Conservation (phyloP, 176 grass and related monocot genomes). For the Rhynchospora pubera region DNA sequence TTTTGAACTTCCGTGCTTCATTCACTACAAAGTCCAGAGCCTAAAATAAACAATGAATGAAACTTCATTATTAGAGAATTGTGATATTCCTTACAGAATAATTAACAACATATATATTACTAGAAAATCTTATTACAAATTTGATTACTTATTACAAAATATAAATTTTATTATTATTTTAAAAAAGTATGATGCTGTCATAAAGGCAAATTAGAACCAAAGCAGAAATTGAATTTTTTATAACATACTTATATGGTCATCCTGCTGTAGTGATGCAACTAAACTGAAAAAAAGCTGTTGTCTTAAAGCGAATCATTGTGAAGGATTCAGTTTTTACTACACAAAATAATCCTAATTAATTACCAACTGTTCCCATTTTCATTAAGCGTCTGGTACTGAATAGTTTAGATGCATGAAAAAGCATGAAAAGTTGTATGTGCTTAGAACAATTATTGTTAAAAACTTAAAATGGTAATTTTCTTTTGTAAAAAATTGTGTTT, state of each 20-base stretch:
- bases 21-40: slow-evolving; percentile 71
- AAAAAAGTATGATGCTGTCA: background rate
- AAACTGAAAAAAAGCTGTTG: background rate
- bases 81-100: background rate
- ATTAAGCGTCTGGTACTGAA: no score
- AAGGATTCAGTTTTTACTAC: background rate
- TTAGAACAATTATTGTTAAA: no score
- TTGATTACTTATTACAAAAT: background rate
- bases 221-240: background rate
- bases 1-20: slow-evolving; percentile 57
- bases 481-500: no score
- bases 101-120: background rate
- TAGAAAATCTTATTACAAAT: background rate
- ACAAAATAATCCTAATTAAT: background rate
- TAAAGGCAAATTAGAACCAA: no score
- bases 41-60: slow-evolving; percentile 7
- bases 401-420: no score
- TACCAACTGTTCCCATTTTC: background rate
- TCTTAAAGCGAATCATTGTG: background rate
- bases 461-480: no score
- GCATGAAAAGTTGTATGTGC: no score
- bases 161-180: background rate
- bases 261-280: background rate
- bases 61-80: background rate
- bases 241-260: background rate